phyloP scores from a whole-genome alignment of 306 rosid species.

The Dalbergia cochinchinensis region DNA sequence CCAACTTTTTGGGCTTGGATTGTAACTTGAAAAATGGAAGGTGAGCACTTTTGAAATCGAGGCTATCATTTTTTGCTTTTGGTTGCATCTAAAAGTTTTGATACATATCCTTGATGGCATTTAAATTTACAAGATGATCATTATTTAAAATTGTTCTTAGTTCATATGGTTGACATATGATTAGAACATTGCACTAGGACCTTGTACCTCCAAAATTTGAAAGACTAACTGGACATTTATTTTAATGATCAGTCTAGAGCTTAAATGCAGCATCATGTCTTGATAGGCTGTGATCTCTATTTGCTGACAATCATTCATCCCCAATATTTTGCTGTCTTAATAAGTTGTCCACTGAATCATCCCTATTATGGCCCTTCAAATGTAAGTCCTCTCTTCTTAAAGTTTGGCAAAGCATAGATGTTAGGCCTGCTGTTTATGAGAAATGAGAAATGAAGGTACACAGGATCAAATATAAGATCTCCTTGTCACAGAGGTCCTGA shows the following conservation, averaged over 20 bases:
- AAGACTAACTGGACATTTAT: too few species aligned
- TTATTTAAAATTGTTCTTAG: slow-evolving; percentile 2
- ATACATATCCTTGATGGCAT: not conserved
- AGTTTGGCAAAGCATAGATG: too few species aligned
- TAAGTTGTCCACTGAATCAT: too few species aligned
- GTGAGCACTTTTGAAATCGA: slow-evolving; percentile 53
- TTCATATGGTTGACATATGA: slow-evolving; percentile 16
- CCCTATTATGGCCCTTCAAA: too few species aligned
- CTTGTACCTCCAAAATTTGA: too few species aligned
- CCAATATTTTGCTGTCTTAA: too few species aligned
- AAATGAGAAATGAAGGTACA: too few species aligned
- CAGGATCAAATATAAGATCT: not conserved
- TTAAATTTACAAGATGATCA: not conserved
- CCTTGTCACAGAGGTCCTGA: not conserved
- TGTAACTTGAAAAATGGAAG: slow-evolving; percentile 79
- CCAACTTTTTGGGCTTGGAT: slow-evolving; percentile 92
- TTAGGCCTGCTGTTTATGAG: too few species aligned
- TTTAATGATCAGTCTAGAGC: too few species aligned
- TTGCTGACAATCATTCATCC: not conserved
- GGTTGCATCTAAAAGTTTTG: not conserved
- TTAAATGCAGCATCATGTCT: not conserved
- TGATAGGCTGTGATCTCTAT: not conserved
- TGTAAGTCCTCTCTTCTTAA: too few species aligned
- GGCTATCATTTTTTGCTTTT: slow-evolving; percentile 29
- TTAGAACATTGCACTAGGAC: too few species aligned